A percentile compares a stretch with the other conserved stretches of the same genome.
Evolutionary conservation across 345 rosid species (phyloP).

Genomic region (Acer campestre): DNA sequence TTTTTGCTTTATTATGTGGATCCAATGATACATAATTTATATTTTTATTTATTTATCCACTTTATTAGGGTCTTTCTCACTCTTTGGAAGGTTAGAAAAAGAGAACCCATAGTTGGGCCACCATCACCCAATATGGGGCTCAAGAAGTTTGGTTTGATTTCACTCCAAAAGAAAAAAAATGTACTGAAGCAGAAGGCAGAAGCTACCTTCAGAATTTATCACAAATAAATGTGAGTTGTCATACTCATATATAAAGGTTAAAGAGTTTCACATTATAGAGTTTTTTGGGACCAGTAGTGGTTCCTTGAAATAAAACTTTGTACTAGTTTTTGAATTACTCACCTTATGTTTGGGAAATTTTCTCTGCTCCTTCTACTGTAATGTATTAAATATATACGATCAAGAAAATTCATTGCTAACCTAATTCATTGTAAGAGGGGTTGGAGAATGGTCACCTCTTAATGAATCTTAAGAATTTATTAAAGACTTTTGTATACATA

Average conservation of each 20-base stretch:
- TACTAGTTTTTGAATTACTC: slow-evolving; percentile 32
- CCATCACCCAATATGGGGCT: slow-evolving; percentile 30
- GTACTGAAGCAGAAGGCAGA: slow-evolving; percentile 33
- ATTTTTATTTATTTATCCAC: neutral
- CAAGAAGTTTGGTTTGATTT: slow-evolving; percentile 26
- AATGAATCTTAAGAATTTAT: too few species aligned
- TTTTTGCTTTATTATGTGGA: slow-evolving; percentile 43
- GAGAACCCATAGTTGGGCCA: slow-evolving; percentile 31
- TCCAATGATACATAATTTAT: slow-evolving; percentile 43
- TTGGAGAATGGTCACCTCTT: neutral
- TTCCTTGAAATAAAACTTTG: slow-evolving; percentile 25
- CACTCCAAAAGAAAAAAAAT: slow-evolving; percentile 28
- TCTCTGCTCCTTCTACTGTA: neutral
- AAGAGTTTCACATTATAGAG: slow-evolving; percentile 21
- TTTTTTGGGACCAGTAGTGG: slow-evolving; percentile 36
- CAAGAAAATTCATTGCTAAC: neutral
- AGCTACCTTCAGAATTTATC: slow-evolving; percentile 28
- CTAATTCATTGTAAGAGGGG: neutral
- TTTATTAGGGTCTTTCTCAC: slow-evolving; percentile 19
- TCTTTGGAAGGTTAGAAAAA: slow-evolving; percentile 18
- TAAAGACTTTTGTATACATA: too few species aligned
- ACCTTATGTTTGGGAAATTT: neutral
- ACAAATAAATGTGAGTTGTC: slow-evolving; percentile 30
- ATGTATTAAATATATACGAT: neutral
- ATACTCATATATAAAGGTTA: slow-evolving; percentile 24